Conservation (phyloP, 192 early-diverging fungal species). For the Chytriomyces hyalinus region DNA sequence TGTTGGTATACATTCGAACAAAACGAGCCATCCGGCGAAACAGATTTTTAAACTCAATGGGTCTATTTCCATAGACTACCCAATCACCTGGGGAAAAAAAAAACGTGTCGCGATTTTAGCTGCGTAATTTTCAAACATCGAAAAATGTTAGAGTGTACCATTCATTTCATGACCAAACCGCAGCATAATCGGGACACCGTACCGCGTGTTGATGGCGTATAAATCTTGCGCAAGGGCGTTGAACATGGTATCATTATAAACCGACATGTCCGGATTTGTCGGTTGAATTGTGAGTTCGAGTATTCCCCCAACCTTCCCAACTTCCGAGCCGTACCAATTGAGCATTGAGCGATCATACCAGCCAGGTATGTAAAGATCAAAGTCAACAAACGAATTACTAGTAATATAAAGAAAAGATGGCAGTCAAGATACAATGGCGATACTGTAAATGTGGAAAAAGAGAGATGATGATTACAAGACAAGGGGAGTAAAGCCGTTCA, state of each 20-base stretch:
- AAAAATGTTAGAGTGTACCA: constrained; percentile 16
- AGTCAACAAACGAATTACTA: constrained; percentile 41
- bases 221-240: constrained; percentile 34
- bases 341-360: constrained; percentile 16
- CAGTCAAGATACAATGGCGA: neutral
- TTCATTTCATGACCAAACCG: constrained; percentile 60
- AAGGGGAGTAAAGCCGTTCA: constrained; percentile 29
- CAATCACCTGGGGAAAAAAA: constrained; percentile 35
- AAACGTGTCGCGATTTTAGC: neutral
- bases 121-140: neutral
- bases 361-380: constrained; percentile 16
- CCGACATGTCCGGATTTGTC: neutral
- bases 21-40: constrained; percentile 39
- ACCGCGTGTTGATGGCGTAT: constrained; percentile 30
- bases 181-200: constrained; percentile 48
- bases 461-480: constrained; percentile 26
- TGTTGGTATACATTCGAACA: constrained; percentile 44
- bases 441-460: neutral
- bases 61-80: constrained; percentile 34
- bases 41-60: constrained; percentile 29
- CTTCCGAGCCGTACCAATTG: constrained; percentile 45
- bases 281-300: constrained; percentile 45
- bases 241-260: constrained; percentile 34
- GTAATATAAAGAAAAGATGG: neutral
- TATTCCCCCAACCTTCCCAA: constrained; percentile 35